A percentile compares a stretch with the other conserved stretches of the same genome.
phyloP scores from a whole-genome alignment of 75 land plant genomes.

The Selaginella tamariscina region DNA sequence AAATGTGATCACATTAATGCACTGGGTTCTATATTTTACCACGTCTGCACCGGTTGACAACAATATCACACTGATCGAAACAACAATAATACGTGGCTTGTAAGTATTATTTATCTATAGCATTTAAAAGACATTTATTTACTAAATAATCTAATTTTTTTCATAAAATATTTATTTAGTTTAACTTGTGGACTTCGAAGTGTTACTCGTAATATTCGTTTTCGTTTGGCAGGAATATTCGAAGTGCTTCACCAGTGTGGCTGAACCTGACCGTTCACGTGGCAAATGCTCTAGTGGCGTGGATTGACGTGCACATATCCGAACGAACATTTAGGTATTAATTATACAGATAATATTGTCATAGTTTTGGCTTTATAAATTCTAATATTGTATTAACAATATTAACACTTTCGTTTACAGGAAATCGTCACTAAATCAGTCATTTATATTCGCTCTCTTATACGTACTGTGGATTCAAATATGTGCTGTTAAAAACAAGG shows the following conservation, averaged over 20 bases:
- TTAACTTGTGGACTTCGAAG: no score
- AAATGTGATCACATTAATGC: slow-evolving; percentile 28
- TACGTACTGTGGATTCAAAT: slow-evolving; percentile 21
- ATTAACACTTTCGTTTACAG: slow-evolving; percentile 12
- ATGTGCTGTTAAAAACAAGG: slow-evolving; percentile 26
- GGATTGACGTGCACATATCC: slow-evolving; percentile 23
- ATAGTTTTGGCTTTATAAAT: no score
- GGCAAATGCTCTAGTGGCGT: slow-evolving; percentile 25
- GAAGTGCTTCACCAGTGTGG: no score
- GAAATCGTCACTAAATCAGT: slow-evolving; percentile 11
- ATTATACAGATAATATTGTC: no score
- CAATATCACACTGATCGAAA: background rate
- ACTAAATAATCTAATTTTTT: no score
- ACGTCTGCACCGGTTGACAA: slow-evolving; percentile 17
- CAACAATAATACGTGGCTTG: no score
- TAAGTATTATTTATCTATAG: no score
- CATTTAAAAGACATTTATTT: no score
- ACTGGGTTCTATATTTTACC: slow-evolving; percentile 19
- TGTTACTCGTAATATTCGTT: no score
- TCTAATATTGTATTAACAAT: no score
- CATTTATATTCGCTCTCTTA: slow-evolving; percentile 16
- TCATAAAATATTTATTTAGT: no score
- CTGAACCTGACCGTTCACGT: slow-evolving; percentile 17
- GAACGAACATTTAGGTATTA: slow-evolving; percentile 31
- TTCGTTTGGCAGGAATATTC: no score